Base-by-base conservation (phyloP, 2,329 filamentous ascomycete species). In the Fusarium sp. region DNA sequence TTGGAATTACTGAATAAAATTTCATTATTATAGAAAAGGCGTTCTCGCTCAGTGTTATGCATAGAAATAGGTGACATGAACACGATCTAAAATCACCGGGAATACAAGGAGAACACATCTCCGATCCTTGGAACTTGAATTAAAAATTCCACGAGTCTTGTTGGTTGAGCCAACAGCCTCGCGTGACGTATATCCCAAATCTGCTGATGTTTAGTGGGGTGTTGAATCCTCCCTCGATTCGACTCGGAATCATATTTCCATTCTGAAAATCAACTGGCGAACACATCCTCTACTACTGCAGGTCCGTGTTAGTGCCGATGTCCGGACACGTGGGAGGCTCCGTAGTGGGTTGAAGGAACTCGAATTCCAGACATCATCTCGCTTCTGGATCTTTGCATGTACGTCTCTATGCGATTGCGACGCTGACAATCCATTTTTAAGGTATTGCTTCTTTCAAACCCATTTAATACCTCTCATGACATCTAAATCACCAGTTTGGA, bases 181-280 rank as follows among this genome's bases (percentile, higher is more conserved):
- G 62, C 45, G 62, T 65, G 62, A 64, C 45, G 27, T 47, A 28
- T 25, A 42, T 25, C 8, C 16, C 16, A 37, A 58, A 59, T 59
- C 60, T 64, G 28, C 46, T 64, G 62, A 65, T 64, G 20, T 47
- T 48, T 59, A 23, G 53, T 34, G 60, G 62, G 61, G 51, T 47
- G 48, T 23, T 50, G 27, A 18, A 50, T 34, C 12, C 34, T 20
- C 10, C 6, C 4, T 23, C 10, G 2, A 13, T 23, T 37, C 7
- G 3, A 41, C 8, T 61, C 58, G 45, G 53, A 64, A 23, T 59
- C 40, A 20, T n/a, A 59, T 16, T 47, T 47, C 51, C 27, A 45
- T 41, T 18, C 13, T 27, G n/a, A 18, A 30, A 45, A 28, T 41
- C 7, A 42, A n/a, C 13, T 14, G 13, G 12, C 13, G 5, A 28